Conservation (phyloP, 1,139 yeast species). For the Geotrichum cucujoidarum region DNA sequence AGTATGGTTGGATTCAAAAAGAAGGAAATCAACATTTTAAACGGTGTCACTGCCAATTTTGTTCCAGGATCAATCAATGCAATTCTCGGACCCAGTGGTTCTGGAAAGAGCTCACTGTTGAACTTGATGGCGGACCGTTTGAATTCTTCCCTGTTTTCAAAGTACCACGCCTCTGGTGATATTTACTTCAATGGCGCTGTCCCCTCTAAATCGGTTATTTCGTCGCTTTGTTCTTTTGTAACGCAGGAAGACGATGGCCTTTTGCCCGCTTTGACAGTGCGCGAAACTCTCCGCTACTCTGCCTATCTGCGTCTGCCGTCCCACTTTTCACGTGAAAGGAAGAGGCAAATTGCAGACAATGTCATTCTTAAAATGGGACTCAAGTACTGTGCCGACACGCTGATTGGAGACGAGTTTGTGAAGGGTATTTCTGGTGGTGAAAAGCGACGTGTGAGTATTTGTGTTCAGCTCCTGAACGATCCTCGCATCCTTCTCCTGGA, state of each 20-base stretch:
- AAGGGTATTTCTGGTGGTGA: slow-evolving; percentile 89
- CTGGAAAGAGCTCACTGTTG: slow-evolving; percentile 74
- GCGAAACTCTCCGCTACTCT: slow-evolving; percentile 69
- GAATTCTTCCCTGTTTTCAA: slow-evolving; percentile 42
- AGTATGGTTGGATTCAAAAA: slow-evolving; percentile 9
- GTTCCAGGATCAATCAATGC: slow-evolving; percentile 66
- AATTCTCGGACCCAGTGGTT: slow-evolving; percentile 86
- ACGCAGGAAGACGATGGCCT: slow-evolving; percentile 75
- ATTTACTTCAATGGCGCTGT: slow-evolving; percentile 42
- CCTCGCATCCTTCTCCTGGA: slow-evolving; percentile 71
- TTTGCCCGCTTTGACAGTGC: slow-evolving; percentile 64
- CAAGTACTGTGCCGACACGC: slow-evolving; percentile 69
- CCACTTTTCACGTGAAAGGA: slow-evolving; percentile 29
- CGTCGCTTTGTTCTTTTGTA: slow-evolving; percentile 63
- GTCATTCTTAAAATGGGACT: slow-evolving; percentile 65
- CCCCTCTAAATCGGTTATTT: slow-evolving; percentile 45
- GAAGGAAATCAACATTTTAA: slow-evolving; percentile 40
- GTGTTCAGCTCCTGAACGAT: slow-evolving; percentile 65
- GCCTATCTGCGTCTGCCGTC: slow-evolving; percentile 57
- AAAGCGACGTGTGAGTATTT: slow-evolving; percentile 75
- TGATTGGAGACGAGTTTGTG: slow-evolving; percentile 61
- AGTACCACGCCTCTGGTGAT: slow-evolving; percentile 39
- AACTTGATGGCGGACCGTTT: slow-evolving; percentile 63
- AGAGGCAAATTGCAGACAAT: slow-evolving; percentile 44
- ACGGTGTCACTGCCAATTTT: slow-evolving; percentile 54